Evolutionary conservation across 2,329 filamentous ascomycete species (phyloP).

Genomic region (Lachnum nothofagi): DNA sequence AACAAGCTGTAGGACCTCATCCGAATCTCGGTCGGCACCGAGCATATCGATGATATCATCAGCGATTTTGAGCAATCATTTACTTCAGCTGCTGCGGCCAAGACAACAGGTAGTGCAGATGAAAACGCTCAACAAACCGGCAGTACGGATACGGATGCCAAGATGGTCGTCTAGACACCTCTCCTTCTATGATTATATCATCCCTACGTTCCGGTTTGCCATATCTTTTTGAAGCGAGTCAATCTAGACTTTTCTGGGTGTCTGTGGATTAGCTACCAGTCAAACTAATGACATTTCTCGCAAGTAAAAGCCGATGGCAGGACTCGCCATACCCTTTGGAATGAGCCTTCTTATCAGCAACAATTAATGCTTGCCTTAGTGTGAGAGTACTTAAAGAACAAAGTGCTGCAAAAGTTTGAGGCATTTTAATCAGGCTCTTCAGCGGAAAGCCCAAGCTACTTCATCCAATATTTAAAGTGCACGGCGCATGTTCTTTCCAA

Average conservation of each 20-base stretch:
- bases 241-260: background rate
- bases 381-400: too few species aligned
- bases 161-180: constrained; percentile 24
- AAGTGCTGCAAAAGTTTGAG: too few species aligned
- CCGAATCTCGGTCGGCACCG: constrained; percentile 89
- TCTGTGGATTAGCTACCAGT: background rate
- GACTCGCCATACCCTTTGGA: too few species aligned
- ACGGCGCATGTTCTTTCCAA: too few species aligned
- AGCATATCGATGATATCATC: constrained; percentile 97
- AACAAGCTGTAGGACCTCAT: constrained; percentile 64
- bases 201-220: background rate
- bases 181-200: background rate
- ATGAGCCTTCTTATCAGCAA: too few species aligned
- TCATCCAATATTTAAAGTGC: too few species aligned
- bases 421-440: too few species aligned
- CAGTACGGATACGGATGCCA: constrained; percentile 20
- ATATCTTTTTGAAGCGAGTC: background rate
- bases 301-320: background rate
- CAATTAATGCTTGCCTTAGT: too few species aligned
- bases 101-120: constrained; percentile 25
- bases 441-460: too few species aligned
- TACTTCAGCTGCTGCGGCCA: constrained; percentile 49
- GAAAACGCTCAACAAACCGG: constrained; percentile 22
- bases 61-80: constrained; percentile 92
- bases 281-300: background rate